These are phyloP conservation scores for Pugionium cornutum DNA, from an alignment of 345 rosid genomes.

Conservation along the genomic window DNA sequence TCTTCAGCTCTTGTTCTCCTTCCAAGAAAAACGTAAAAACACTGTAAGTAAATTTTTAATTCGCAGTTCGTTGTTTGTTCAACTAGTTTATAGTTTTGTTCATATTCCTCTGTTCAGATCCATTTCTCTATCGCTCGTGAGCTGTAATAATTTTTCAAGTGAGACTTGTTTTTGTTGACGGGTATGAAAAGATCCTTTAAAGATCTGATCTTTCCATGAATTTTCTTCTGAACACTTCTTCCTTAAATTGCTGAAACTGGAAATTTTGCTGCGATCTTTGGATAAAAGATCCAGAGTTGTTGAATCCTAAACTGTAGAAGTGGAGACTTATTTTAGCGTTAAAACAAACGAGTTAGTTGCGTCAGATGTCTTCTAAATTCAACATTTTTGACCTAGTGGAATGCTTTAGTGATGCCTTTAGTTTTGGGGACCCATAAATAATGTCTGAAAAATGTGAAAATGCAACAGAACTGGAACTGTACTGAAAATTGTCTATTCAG, in stretches of 20 bases:
- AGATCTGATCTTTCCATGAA: no score
- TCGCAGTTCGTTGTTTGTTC: not conserved
- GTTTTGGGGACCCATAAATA: constrained; percentile 33
- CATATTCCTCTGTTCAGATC: constrained; percentile 38
- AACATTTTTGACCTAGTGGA: constrained; percentile 41
- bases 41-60: constrained; percentile 19
- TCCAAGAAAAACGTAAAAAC: not conserved
- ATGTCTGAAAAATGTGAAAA: constrained; percentile 21
- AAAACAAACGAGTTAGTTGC: constrained; percentile 37
- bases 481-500: constrained; percentile 19
- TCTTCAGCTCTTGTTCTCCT: constrained; percentile 21
- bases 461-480: constrained; percentile 30
- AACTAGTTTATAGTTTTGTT: constrained; percentile 17
- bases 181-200: constrained; percentile 4
- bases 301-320: constrained; percentile 13
- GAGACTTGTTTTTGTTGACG: constrained; percentile 22
- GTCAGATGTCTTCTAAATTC: constrained; percentile 27
- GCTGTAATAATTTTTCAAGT: not conserved
- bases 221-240: not conserved
- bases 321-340: constrained; percentile 16
- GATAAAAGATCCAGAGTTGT: not conserved
- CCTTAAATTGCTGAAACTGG: not conserved
- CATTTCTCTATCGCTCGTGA: not conserved
- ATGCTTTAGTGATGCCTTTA: constrained; percentile 36
- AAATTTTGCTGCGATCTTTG: constrained; percentile 18